Evolutionary conservation across 2,329 filamentous ascomycete species (phyloP).

Genomic region (Colletotrichum tropicicola): DNA sequence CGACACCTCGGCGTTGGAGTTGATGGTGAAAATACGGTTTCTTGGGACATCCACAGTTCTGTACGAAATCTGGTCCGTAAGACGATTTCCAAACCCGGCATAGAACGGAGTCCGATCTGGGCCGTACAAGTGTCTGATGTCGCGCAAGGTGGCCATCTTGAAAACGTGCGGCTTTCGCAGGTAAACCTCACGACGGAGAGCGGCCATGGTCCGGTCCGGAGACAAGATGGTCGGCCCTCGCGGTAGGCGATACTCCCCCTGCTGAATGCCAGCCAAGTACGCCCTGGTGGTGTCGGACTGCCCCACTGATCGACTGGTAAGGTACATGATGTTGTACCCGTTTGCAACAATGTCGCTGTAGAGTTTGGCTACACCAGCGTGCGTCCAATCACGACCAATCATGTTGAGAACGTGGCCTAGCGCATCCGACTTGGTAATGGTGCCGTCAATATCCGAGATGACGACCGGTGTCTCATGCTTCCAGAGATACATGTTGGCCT

Average conservation of each 20-base stretch:
- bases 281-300: conserved; percentile 90
- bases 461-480: conserved; percentile 90
- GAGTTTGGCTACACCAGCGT: conserved; percentile 93
- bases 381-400: conserved; percentile 98
- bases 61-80: conserved; percentile 96
- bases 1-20: conserved; percentile 95
- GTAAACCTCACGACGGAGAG: conserved; percentile 90
- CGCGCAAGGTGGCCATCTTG: conserved; percentile 97
- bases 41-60: conserved; percentile 95
- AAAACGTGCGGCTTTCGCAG: conserved; percentile 97
- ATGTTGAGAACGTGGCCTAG: conserved; percentile 94
- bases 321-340: conserved; percentile 98
- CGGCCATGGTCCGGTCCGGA: conserved; percentile 94
- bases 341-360: conserved; percentile 96
- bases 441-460: conserved; percentile 98
- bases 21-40: conserved; percentile 97
- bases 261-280: conserved; percentile 88
- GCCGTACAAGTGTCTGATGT: conserved; percentile 90
- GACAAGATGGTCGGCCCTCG: conserved; percentile 94
- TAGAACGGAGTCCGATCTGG: conserved; percentile 86
- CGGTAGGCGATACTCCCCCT: conserved; percentile 87
- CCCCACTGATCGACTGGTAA: conserved; percentile 92
- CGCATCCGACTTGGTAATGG: conserved; percentile 97
- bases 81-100: conserved; percentile 93
- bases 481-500: conserved; percentile 95